A percentile compares a stretch with the other conserved stretches of the same genome.
Evolutionary conservation across 805 yeast genomes (phyloP).

Genomic region (Candida tallmaniae): DNA sequence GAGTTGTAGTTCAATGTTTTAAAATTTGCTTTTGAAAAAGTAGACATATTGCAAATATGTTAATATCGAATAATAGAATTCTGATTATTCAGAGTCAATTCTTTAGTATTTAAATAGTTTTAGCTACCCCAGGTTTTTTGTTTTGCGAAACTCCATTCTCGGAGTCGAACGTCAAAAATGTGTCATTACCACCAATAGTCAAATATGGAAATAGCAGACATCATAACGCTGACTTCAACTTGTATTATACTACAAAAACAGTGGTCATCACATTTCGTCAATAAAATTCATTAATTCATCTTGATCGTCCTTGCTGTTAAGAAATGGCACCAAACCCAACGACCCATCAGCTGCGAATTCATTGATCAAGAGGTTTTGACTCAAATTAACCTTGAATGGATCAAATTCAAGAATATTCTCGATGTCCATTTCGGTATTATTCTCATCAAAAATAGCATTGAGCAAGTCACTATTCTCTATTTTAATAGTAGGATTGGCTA

Average conservation of each 20-base stretch:
- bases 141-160: background rate
- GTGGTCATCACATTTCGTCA: background rate
- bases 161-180: slow-evolving; percentile 1
- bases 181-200: no score
- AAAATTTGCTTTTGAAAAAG: slow-evolving; percentile 29
- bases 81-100: no score
- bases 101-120: no score
- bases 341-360: slow-evolving; percentile 85
- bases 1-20: slow-evolving; percentile 32
- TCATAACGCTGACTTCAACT: no score
- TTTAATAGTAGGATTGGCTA: background rate
- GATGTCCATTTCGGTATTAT: slow-evolving; percentile 11
- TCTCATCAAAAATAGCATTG: slow-evolving; percentile 1
- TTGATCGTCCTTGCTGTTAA: slow-evolving; percentile 29
- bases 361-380: slow-evolving; percentile 23
- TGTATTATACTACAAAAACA: background rate
- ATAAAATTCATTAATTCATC: slow-evolving; percentile 3
- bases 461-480: background rate
- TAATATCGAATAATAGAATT: no score
- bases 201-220: no score
- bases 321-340: slow-evolving; percentile 64
- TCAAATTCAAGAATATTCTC: slow-evolving; percentile 31
- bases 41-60: slow-evolving; percentile 27
- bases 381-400: slow-evolving; percentile 31
- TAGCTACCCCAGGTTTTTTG: no score